Evolutionary conservation across 129 eudicot genomes (phyloP).

Genomic region (Sambucus nigra): DNA sequence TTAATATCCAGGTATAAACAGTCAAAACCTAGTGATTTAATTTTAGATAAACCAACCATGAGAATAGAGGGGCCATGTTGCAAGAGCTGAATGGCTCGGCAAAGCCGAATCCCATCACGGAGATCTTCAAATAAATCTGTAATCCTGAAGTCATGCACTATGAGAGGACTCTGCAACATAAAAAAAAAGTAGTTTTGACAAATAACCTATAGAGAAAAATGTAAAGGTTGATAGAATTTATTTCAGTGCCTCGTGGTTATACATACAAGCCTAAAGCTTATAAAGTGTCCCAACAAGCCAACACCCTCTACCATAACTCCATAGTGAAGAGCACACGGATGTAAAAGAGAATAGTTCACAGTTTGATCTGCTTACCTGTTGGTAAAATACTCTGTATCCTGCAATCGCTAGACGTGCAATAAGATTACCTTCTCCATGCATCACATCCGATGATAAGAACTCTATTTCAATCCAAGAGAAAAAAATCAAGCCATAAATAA

Average conservation of each 20-base stretch:
- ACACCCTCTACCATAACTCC: not conserved
- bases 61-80: slow-evolving; percentile 72
- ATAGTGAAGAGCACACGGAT: too few relatives aligned
- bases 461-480: slow-evolving; percentile 30
- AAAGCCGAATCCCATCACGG: slow-evolving; percentile 73
- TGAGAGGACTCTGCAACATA: slow-evolving; percentile 56
- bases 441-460: slow-evolving; percentile 78
- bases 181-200: not conserved
- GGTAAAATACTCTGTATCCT: slow-evolving; percentile 81
- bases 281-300: too few relatives aligned
- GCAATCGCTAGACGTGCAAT: slow-evolving; percentile 68
- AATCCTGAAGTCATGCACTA: slow-evolving; percentile 60
- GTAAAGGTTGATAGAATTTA: too few relatives aligned
- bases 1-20: not conserved
- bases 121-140: slow-evolving; percentile 77
- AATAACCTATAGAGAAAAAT: too few relatives aligned
- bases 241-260: too few relatives aligned
- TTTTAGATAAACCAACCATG: slow-evolving; percentile 31
- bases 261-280: too few relatives aligned
- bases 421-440: slow-evolving; percentile 99
- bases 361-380: slow-evolving; percentile 45
- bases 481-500: slow-evolving; percentile 3
- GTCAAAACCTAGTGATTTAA: not conserved
- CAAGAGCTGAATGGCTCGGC: slow-evolving; percentile 83
- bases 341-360: not conserved